Percentiles rank a stretch among this genome's conserved stretches.
phyloP scores from a whole-genome alignment of 768 basidiomycete genomes.

The Russula sp. region DNA sequence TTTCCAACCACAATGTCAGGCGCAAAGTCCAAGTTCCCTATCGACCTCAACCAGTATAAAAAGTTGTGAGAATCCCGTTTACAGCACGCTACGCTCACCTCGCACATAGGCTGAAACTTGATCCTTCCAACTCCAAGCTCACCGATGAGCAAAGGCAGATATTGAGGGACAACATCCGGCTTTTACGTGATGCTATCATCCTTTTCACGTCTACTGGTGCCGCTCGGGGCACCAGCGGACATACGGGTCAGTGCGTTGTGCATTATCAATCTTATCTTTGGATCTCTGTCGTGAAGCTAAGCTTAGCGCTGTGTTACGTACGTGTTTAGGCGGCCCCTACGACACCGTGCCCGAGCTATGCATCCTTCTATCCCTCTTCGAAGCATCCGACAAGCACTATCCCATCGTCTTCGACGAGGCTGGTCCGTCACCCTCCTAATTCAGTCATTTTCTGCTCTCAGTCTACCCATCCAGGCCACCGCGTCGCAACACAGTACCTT shows the following conservation, averaged over 20 bases:
- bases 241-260: conserved; percentile 47
- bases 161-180: conserved; percentile 64
- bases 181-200: conserved; percentile 79
- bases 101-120: conserved; percentile 53
- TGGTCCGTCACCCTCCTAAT: conserved; percentile 38
- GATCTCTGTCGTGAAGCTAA: not conserved
- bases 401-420: conserved; percentile 78
- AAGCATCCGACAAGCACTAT: conserved; percentile 52
- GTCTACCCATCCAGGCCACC: conserved; percentile 50
- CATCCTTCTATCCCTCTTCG: conserved; percentile 68
- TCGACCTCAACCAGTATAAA: conserved; percentile 19
- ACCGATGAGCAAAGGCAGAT: conserved; percentile 51
- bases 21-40: conserved; percentile 16
- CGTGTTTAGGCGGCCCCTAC: conserved; percentile 35
- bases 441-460: not conserved
- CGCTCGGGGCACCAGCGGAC: conserved; percentile 80
- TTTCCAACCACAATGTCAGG: conserved; percentile 17
- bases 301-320: not conserved
- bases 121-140: conserved; percentile 58
- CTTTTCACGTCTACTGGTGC: conserved; percentile 82
- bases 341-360: conserved; percentile 80
- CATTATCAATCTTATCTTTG: not conserved
- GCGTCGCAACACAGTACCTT: conserved; percentile 86
- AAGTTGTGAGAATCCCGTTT: not conserved
- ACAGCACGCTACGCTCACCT: not conserved